A percentile compares a stretch with the other conserved stretches of the same genome.
Evolutionary conservation across 495 filamentous ascomycete genomes (phyloP).

Genomic region (Neurospora sublineolata): DNA sequence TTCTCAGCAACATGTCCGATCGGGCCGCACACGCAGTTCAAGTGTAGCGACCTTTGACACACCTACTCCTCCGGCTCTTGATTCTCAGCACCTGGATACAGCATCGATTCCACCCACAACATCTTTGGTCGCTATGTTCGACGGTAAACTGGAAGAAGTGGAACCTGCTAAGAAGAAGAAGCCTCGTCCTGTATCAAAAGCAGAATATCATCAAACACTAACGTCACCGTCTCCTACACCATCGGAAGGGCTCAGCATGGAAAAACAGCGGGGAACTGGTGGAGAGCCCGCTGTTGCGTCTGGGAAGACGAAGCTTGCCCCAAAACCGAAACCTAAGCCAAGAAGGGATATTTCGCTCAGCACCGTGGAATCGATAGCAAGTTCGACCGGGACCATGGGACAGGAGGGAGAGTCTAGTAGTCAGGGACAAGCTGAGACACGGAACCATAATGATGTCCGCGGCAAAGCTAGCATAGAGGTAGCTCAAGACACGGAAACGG

Average conservation of each 20-base stretch:
- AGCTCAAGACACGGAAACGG: background rate
- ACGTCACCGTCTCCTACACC: constrained; percentile 2
- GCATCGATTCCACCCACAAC: constrained; percentile 44
- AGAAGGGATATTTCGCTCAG: background rate
- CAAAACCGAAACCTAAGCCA: constrained; percentile 11
- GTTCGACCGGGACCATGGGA: background rate
- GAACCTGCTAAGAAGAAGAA: constrained; percentile 29
- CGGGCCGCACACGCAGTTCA: constrained; percentile 12
- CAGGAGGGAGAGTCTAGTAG: background rate
- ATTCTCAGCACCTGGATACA: constrained; percentile 34
- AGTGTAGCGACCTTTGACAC: constrained; percentile 12
- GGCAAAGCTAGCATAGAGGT: background rate
- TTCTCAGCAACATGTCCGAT: constrained; percentile 5
- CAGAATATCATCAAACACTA: background rate
- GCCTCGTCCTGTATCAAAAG: background rate
- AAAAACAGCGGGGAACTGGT: background rate
- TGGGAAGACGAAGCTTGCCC: constrained; percentile 3
- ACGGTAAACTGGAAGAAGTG: constrained; percentile 24
- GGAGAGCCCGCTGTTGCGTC: background rate
- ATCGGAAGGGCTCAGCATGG: background rate
- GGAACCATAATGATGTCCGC: background rate
- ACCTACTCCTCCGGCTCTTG: constrained; percentile 9
- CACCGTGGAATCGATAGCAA: background rate
- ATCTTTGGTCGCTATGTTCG: constrained; percentile 51
- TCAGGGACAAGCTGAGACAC: background rate